These are phyloP conservation scores for Diaporthe helianthi DNA, from an alignment of 2,329 filamentous ascomycete genomes.

Conservation along the genomic window DNA sequence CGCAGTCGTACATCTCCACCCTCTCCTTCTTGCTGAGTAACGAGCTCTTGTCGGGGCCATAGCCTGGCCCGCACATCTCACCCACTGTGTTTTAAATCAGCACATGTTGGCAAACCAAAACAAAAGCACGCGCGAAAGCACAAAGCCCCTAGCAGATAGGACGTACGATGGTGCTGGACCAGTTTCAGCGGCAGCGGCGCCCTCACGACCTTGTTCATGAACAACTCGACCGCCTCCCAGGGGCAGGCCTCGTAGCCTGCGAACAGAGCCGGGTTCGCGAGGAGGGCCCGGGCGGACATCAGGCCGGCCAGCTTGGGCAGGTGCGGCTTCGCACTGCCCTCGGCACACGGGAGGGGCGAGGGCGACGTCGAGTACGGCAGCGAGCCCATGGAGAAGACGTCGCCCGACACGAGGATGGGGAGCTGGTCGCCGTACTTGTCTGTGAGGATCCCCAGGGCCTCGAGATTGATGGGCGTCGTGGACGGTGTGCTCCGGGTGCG, in stretches of 20 bases:
- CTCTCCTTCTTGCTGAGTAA: conserved; percentile 66
- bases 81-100: conserved; percentile 46
- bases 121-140: background rate
- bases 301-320: conserved; percentile 64
- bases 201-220: conserved; percentile 64
- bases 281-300: conserved; percentile 73
- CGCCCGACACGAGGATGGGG: conserved; percentile 72
- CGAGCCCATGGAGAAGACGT: conserved; percentile 65
- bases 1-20: conserved; percentile 54
- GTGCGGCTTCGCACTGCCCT: conserved; percentile 39
- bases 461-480: conserved; percentile 65
- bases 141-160: background rate
- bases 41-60: conserved; percentile 58
- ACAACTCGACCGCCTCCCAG: conserved; percentile 68
- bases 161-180: conserved; percentile 62
- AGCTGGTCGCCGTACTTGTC: conserved; percentile 60
- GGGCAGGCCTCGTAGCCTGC: conserved; percentile 63
- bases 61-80: conserved; percentile 70
- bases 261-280: conserved; percentile 73
- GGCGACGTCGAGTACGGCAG: conserved; percentile 57
- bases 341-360: conserved; percentile 41
- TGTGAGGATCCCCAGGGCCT: conserved; percentile 64
- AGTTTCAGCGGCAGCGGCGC: conserved; percentile 69
- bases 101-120: background rate
- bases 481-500: conserved; percentile 68